A percentile compares a stretch with the other conserved stretches of the same genome.
Conservation (phyloP, 139 green algal genomes). For the Haematococcus sp. region DNA sequence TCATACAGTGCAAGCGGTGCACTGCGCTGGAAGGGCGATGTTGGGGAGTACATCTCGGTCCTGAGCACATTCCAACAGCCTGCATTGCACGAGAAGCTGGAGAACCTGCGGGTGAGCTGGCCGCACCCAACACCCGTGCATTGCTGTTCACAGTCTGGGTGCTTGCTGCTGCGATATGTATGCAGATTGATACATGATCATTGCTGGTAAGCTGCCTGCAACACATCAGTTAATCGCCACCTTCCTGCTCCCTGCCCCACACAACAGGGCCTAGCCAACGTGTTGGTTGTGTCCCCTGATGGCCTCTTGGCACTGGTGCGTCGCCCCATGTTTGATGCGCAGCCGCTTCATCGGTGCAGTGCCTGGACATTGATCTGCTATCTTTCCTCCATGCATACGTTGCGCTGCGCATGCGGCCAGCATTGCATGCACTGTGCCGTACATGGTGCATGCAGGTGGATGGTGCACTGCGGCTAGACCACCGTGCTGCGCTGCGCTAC, state of each 20-base stretch:
- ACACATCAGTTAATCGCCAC: too few relatives aligned
- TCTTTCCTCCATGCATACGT: too few relatives aligned
- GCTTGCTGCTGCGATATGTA: too few relatives aligned
- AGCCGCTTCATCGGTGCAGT: too few relatives aligned
- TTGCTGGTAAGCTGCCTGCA: too few relatives aligned
- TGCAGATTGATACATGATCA: too few relatives aligned
- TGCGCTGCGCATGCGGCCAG: too few relatives aligned
- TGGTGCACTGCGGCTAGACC: conserved; percentile 49
- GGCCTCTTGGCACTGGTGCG: conserved; percentile 64
- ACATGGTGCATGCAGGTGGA: too few relatives aligned
- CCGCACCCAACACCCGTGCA: background rate
- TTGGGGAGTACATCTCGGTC: conserved; percentile 52
- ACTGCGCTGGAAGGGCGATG: conserved; percentile 63
- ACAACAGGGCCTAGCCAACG: conserved; percentile 50
- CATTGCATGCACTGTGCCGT: too few relatives aligned
- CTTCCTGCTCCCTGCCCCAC: too few relatives aligned
- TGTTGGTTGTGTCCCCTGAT: conserved; percentile 75
- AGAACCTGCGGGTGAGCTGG: background rate
- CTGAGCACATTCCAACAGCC: conserved; percentile 20
- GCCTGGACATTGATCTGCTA: too few relatives aligned
- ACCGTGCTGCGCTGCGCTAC: conserved; percentile 47
- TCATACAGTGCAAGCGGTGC: conserved; percentile 56
- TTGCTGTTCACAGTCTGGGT: background rate
- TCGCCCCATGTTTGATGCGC: too few relatives aligned
- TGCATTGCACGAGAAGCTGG: conserved; percentile 15